phyloP scores from a whole-genome alignment of 768 basidiomycete species.

The Lentinula edodes region DNA sequence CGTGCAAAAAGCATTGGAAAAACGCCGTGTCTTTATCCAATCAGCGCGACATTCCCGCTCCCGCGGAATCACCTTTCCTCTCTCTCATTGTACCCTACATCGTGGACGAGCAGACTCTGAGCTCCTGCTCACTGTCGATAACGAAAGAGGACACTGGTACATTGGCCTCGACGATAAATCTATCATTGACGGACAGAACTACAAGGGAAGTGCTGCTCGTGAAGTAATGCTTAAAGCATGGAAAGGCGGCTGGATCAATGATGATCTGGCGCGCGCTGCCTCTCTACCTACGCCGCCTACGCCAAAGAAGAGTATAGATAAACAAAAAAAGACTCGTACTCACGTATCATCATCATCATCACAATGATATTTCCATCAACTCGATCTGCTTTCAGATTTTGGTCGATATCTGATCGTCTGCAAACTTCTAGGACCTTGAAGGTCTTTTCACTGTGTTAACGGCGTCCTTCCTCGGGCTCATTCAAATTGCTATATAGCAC shows the following conservation, averaged over 20 bases:
- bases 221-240: conserved; percentile 22
- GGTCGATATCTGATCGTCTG: too few species aligned
- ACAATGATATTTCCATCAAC: not conserved
- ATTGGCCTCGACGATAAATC: conserved; percentile 23
- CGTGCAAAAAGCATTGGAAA: conserved; percentile 7
- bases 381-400: too few species aligned
- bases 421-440: too few species aligned
- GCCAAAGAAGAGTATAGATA: not conserved
- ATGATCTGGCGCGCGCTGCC: not conserved
- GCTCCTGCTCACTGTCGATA: conserved; percentile 23
- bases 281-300: not conserved
- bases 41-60: conserved; percentile 24
- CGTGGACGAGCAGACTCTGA: conserved; percentile 27
- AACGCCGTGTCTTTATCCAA: conserved; percentile 23
- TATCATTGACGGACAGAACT: conserved; percentile 18
- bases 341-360: not conserved
- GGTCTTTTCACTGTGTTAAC: too few species aligned
- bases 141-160: conserved; percentile 28
- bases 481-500: too few species aligned
- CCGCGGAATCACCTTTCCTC: conserved; percentile 21
- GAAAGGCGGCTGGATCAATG: conserved; percentile 13
- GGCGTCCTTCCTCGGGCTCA: too few species aligned
- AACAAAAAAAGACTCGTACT: not conserved
- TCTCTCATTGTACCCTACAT: conserved; percentile 20
- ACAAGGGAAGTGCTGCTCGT: conserved; percentile 15